phyloP scores from a whole-genome alignment of 1,139 yeast species.

The Suhomyces bokatorum region DNA sequence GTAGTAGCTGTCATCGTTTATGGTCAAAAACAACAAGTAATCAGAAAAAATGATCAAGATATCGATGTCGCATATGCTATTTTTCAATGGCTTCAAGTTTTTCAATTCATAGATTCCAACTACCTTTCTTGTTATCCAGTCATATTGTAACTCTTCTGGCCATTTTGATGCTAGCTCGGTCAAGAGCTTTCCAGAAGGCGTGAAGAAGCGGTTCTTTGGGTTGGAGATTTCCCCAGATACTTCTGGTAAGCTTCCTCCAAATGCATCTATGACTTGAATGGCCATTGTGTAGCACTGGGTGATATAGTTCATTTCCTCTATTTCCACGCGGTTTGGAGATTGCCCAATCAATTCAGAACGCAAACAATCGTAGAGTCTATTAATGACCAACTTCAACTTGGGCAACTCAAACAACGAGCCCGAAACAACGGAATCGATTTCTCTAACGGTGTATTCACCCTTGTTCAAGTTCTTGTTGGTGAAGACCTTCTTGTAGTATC shows the following conservation, averaged over 20 bases:
- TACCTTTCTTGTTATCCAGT: conserved; percentile 84
- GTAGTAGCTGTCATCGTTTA: conserved; percentile 44
- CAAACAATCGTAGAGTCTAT: conserved; percentile 46
- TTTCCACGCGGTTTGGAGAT: conserved; percentile 9
- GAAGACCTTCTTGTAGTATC: conserved; percentile 49
- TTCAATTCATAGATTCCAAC: conserved; percentile 72
- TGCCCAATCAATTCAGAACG: conserved; percentile 3
- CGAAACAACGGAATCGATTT: conserved; percentile 67
- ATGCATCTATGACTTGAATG: conserved; percentile 72
- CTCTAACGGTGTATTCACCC: conserved; percentile 50
- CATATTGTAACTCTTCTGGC: conserved; percentile 86
- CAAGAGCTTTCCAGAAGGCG: conserved; percentile 86
- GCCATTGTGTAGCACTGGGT: conserved; percentile 54
- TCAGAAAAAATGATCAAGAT: conserved; percentile 81
- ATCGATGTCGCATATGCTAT: conserved; percentile 38
- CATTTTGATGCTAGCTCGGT: conserved; percentile 82
- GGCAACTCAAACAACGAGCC: conserved; percentile 69
- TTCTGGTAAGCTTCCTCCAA: conserved; percentile 52
- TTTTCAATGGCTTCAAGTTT: conserved; percentile 29
- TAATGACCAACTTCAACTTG: conserved; percentile 65
- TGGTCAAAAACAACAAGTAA: conserved; percentile 61
- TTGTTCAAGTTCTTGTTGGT: conserved; percentile 34
- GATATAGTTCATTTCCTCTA: conserved; percentile 19
- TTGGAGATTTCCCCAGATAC: conserved; percentile 18
- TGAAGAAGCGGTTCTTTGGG: conserved; percentile 60